Evolutionary conservation across 169 alveolate genomes (phyloP), one percentile per base, ranked within the genome.

Genomic region (Plasmodium berghei): DNA sequence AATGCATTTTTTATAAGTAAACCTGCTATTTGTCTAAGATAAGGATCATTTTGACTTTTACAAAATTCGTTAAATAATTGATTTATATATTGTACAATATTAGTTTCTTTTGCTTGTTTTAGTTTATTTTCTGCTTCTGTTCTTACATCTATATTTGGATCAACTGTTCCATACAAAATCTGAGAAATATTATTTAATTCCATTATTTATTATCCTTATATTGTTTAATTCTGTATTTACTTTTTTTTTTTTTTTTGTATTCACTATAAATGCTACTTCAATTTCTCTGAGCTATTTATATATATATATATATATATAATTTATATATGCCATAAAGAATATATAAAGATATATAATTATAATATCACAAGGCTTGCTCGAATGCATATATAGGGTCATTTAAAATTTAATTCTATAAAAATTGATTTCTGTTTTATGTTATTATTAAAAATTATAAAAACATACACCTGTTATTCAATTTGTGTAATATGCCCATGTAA

Each of bases 1-100:
- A 95, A 94, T 10, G 96, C 92, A 87, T 95, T 95, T 83, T 95
- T 95, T 66, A 95, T 72, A 70, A 95, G 71, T 16, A 95, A 73
- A 5, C 97, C 97, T 5, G 97, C 97, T 74, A 95, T 73, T 86
- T 95, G 97, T 28, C 97, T 87, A 34, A 92, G 49, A 34, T 90
- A 93, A n/a, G 92, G 89, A 48, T 91, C 91, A 48, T 91, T 94
- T 24, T 87, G 93, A 16, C 88, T 89, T 89, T 92, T 92, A 59
- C 93, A 91, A 72, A 94, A 92, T 52, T 91, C 95, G 48, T 92
- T 93, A 49, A 93, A 90, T 55, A 94, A 83, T 52, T 93, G 95
- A 72, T 91, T 83, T 62, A 94, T 92, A 72, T 90, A 94, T 42
- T 94, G 95, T 14, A 94, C 94, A 61, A 94, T 74, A 66, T 94